Base-by-base conservation (phyloP, 2,329 filamentous ascomycete genomes). In the Fusarium begoniae region DNA sequence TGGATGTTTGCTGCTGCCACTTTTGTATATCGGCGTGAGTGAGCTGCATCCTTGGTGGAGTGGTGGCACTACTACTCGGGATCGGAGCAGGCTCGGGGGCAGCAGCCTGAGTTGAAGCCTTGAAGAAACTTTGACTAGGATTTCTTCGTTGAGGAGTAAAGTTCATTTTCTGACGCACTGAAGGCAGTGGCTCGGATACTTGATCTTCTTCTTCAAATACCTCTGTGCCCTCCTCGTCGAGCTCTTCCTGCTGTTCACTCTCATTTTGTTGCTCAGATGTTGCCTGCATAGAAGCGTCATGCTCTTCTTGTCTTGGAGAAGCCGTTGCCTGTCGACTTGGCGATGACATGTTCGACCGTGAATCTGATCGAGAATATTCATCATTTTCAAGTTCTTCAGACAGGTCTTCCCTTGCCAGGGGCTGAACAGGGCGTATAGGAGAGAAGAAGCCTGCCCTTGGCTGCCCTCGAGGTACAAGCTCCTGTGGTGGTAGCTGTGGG, bases 151-250 rank as follows among this genome's bases (percentile, higher is more conserved):
- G 83, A 3, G 87, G 87, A 1, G 85, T 86, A 56, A 88, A 88
- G 74, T 87, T 85, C 60, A 79, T 80, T 77, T 87, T 87, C 75
- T 88, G 86, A 30, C 83, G 79, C 13, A 87, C 82, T 4, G 81
- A 77, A 0, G 82, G 81, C 62, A 81, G 24, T 44, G 38, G 79
- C 2, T 72, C 56, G 14, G 79, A 60, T 22, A 47, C 26, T 30
- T 70, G 59, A 20, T 40, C 80, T 8, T 82, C 82, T 9, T 82
- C 82, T 9, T 76, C 77, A 51, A 70, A 75, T n/a, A 40, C n/a
- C 40, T 68, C 63, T 13, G 47, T 40, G 17, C 40, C 45, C 13
- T 57, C 63, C n/a, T 59, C 37, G 22, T 60, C 63, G 4, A 81
- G 79, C 10, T 82, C 82, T 8, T 77, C 77, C 51, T 72, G 20